Base-by-base conservation (phyloP, 2,329 filamentous ascomycete genomes). In the Paramyrothecium roridum region DNA sequence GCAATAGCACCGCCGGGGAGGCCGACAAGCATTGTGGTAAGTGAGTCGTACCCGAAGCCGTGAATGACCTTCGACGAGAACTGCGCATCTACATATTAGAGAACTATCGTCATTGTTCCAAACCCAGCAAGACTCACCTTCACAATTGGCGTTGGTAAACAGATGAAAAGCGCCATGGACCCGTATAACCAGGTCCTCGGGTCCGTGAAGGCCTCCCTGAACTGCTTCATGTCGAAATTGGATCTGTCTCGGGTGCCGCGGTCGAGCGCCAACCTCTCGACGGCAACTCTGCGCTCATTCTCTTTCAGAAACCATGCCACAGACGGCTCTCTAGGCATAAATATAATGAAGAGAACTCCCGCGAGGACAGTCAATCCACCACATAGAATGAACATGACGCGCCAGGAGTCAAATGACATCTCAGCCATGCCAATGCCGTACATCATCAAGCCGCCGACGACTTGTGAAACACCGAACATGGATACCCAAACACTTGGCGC, bases 391-490 rank as follows among this genome's bases (percentile, higher is more conserved):
- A 62, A 62, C 6, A 62, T 55, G 17, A 46, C 57, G n/a, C 59
- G 26, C 63, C 62, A 65, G 19, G 54, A 54, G 8, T 51, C 53
- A 1, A 65, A 53, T 0, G 37, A 45, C 55, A 65, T 54, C 1
- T 59, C 8, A 8, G 57, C 45, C 2, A 37, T 49, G 26, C 65
- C 66, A 13, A 69, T 56, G 10, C 59, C 62, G 52, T 63, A 67
- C 67, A 69, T 70, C 37, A 68, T 50, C 4, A 70, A 51, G 6
- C 57, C 57, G 0, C 68, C 68, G 33, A 59, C 11, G 22, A 56
- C 51, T 45, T 60, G 56, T 4, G 54, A 56, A 10, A 60, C 13
- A 3, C 53, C 56, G 48, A 57, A 55, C 54, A 56, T 56, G 17
- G 53, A 55, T 33, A 60, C 54, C 56, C 58, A 60, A n/a, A 58